Conservation (phyloP, 75 land plant species). For the Selaginella tamariscina region DNA sequence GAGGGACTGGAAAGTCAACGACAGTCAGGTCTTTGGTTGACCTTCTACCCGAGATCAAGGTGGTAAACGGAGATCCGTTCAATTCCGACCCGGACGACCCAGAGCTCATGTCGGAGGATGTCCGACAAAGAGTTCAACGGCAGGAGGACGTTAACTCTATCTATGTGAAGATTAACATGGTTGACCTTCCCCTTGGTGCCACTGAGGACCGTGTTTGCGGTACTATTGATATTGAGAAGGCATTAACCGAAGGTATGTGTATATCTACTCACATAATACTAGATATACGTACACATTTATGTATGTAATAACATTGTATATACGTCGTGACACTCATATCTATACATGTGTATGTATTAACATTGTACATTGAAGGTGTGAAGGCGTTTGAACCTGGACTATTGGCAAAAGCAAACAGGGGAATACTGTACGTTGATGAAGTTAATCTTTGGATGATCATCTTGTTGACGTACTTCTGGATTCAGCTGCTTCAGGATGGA, state of each 20-base stretch:
- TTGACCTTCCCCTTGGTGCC: slow-evolving; percentile 92
- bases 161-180: slow-evolving; percentile 78
- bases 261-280: no score
- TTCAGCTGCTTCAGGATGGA: slow-evolving; percentile 99
- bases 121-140: slow-evolving; percentile 36
- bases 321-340: no score
- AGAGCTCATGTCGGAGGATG: slow-evolving; percentile 80
- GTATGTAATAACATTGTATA: no score
- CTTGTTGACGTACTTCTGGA: slow-evolving; percentile 95
- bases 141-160: slow-evolving; percentile 39
- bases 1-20: slow-evolving; percentile 97
- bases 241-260: slow-evolving; percentile 92
- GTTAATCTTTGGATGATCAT: slow-evolving; percentile 96
- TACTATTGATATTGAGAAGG: slow-evolving; percentile 97
- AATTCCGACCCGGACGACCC: slow-evolving; percentile 95
- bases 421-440: slow-evolving; percentile 94
- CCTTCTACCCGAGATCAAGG: slow-evolving; percentile 82
- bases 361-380: no score
- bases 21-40: slow-evolving; percentile 92
- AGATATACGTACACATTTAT: no score
- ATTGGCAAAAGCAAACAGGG: slow-evolving; percentile 91
- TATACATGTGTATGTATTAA: no score
- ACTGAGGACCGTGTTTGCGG: slow-evolving; percentile 99
- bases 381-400: slow-evolving; percentile 99
- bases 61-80: slow-evolving; percentile 82